Evolutionary conservation across 2,329 filamentous ascomycete genomes (phyloP), one percentile per base, ranked within the genome.

Genomic region (Elsinoe australis): DNA sequence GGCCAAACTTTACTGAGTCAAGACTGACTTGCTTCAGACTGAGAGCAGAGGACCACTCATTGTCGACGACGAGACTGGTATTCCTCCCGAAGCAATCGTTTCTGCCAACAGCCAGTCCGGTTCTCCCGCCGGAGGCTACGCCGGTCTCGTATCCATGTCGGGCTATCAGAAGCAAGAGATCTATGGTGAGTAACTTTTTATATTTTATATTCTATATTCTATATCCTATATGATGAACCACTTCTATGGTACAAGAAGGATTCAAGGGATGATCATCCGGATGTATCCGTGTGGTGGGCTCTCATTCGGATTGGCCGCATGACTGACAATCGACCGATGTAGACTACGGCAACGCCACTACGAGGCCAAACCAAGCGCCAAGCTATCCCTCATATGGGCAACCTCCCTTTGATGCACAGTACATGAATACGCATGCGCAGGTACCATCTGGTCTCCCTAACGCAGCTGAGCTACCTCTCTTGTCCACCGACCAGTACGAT

Each of bases 121-220:
- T 15, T 48, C 45, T 18, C 31, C 24, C 28, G 22, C 28, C 14
- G 44, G 45, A 38, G 33, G 31, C 10, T 58, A 59, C 48, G 53
- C 56, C 46, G 56, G 54, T 47, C 53, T 59, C 60, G 71, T 85
- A 69, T 80, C 83, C 68, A 89, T 89, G 84, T 83, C 85, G 67
- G 82, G 82, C 69, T 89, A 87, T 74, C 74, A 76, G 62, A 94
- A 94, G 70, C 69, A 38, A 66, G 83, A 83, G 66, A 78, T 89
- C 71, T 84, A 90, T 69, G 85, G 88, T 94, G 73, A 71, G 87
- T 82, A 29, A n/a, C n/a, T 52, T 52, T 47, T 17, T 28, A 44
- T 36, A 51, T 34, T 19, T 41, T n/a, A n/a, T n/a, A n/a, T n/a
- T n/a, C n/a, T n/a, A n/a, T n/a, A n/a, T n/a, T n/a, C n/a, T n/a